Evolutionary conservation across 2,329 filamentous ascomycete genomes (phyloP).

Genomic region (Exophiala sideris): DNA sequence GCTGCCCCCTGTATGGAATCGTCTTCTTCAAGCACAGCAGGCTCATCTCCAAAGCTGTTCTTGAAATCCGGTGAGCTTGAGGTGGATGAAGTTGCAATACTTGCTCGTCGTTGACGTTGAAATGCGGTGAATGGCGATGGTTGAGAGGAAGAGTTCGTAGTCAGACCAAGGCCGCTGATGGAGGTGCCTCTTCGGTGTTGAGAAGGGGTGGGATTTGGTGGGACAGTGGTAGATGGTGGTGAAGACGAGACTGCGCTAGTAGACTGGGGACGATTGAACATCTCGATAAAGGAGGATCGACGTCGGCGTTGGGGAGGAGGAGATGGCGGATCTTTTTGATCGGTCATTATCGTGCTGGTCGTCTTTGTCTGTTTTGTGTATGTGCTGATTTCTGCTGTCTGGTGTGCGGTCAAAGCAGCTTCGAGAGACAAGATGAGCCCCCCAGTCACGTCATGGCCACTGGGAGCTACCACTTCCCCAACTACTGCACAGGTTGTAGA

Average conservation of each 20-base stretch:
- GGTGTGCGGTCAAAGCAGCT: too few relatives aligned
- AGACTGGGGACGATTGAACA: conserved; percentile 38
- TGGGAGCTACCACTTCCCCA: too few relatives aligned
- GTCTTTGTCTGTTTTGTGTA: too few relatives aligned
- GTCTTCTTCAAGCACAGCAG: conserved; percentile 61
- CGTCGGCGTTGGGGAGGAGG: conserved; percentile 38
- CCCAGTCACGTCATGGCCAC: too few relatives aligned
- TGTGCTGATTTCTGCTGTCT: too few relatives aligned
- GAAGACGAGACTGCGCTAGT: conserved; percentile 36
- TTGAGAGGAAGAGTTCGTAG: conserved; percentile 59
- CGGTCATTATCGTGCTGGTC: conserved; percentile 40
- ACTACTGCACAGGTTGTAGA: too few relatives aligned
- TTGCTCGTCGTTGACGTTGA: conserved; percentile 56
- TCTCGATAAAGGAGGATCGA: conserved; percentile 45
- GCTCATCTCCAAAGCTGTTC: conserved; percentile 35
- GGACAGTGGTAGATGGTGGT: conserved; percentile 48
- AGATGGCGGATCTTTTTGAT: conserved; percentile 39
- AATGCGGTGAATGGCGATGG: conserved; percentile 50
- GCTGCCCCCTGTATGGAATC: conserved; percentile 65
- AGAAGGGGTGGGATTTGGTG: conserved; percentile 45
- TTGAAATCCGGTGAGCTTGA: conserved; percentile 39
- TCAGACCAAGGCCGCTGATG: conserved; percentile 66
- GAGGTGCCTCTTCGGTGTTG: conserved; percentile 66
- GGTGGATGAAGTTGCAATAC: conserved; percentile 61
- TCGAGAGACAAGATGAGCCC: too few relatives aligned